Evolutionary conservation across 2,329 filamentous ascomycete species (phyloP).

Genomic region (Fusarium siculi): DNA sequence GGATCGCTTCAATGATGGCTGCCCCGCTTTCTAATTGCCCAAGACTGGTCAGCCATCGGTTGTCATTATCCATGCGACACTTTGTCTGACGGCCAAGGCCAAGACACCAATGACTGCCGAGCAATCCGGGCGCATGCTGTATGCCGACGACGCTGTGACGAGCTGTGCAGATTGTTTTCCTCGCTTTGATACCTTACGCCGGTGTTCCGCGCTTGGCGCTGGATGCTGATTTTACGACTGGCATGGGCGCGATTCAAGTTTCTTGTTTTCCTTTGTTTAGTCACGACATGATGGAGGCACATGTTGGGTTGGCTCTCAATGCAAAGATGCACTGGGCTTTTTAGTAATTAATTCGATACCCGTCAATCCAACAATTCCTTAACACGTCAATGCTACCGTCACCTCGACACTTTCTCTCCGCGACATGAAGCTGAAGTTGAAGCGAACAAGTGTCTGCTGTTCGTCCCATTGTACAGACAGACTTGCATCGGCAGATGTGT

Average conservation of each 20-base stretch:
- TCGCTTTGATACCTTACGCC: slow-evolving; percentile 33
- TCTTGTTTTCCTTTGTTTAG: slow-evolving; percentile 35
- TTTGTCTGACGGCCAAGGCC: slow-evolving; percentile 33
- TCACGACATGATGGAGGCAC: slow-evolving; percentile 34
- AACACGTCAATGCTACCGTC: neutral
- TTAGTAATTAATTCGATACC: slow-evolving; percentile 47
- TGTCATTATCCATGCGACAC: slow-evolving; percentile 18
- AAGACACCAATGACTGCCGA: slow-evolving; percentile 37
- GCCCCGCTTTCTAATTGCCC: slow-evolving; percentile 27
- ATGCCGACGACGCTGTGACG: slow-evolving; percentile 16
- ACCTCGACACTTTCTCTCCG: neutral
- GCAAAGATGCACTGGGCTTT: slow-evolving; percentile 42
- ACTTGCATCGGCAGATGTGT: slow-evolving; percentile 23
- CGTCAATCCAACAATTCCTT: slow-evolving; percentile 43
- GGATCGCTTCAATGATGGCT: slow-evolving; percentile 14
- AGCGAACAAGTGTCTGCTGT: neutral
- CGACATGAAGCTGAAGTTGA: neutral
- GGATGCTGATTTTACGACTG: slow-evolving; percentile 36
- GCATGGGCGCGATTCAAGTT: slow-evolving; percentile 18
- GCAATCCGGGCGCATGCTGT: slow-evolving; percentile 25
- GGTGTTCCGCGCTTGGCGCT: slow-evolving; percentile 29
- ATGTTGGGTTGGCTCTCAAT: slow-evolving; percentile 41
- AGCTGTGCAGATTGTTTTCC: slow-evolving; percentile 22
- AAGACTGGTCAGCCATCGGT: slow-evolving; percentile 21
- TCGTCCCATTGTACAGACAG: neutral